phyloP scores from a whole-genome alignment of 1,139 yeast species.

The Candida albicans region DNA sequence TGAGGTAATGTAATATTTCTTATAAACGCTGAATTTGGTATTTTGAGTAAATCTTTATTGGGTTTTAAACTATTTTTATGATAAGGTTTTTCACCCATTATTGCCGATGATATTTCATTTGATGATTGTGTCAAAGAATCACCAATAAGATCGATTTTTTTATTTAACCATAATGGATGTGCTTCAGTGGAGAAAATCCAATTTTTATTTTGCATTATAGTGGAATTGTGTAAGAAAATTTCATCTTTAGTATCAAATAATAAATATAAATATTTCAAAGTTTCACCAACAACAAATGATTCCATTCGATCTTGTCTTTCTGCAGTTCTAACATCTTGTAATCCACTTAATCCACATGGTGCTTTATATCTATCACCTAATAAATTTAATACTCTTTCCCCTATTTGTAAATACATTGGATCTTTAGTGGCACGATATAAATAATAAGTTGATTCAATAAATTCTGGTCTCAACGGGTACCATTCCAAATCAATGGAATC shows the following conservation, averaged over 20 bases:
- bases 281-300: conserved; percentile 84
- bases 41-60: conserved; percentile 2
- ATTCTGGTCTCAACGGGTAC: conserved; percentile 93
- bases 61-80: background rate
- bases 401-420: conserved; percentile 78
- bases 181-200: conserved; percentile 90
- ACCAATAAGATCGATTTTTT: conserved; percentile 18
- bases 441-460: conserved; percentile 83
- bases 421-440: conserved; percentile 83
- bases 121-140: background rate
- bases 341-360: conserved; percentile 81
- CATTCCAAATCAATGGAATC: conserved; percentile 64
- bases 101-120: background rate
- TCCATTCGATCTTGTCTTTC: conserved; percentile 80
- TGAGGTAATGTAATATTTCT: conserved; percentile 21
- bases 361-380: conserved; percentile 53
- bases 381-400: conserved; percentile 59
- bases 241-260: conserved; percentile 70
- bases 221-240: conserved; percentile 39
- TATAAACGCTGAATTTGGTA: conserved; percentile 13
- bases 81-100: too few species aligned
- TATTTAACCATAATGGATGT: conserved; percentile 76
- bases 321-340: conserved; percentile 66
- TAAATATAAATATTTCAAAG: conserved; percentile 78
- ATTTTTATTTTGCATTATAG: conserved; percentile 42